Percentiles rank a stretch among this genome's conserved stretches.
phyloP scores from a whole-genome alignment of 2,329 filamentous ascomycete genomes.

The Aspergillus ochraceoroseus region DNA sequence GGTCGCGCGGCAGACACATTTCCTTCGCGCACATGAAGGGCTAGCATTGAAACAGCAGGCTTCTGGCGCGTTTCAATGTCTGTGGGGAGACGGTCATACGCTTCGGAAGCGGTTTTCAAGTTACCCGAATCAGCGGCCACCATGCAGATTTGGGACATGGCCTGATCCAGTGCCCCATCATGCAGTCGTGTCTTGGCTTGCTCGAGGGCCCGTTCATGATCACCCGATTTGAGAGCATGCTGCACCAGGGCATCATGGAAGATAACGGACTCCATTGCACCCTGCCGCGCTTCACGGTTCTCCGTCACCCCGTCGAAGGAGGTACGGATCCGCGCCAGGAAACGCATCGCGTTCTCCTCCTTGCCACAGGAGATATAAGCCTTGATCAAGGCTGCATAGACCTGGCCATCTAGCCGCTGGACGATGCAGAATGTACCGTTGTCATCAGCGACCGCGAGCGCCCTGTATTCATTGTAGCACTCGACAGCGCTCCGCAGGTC shows the following conservation, averaged over 20 bases:
- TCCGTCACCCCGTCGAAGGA: conserved; percentile 47
- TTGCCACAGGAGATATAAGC: conserved; percentile 81
- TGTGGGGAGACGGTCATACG: conserved; percentile 57
- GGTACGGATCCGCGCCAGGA: conserved; percentile 72
- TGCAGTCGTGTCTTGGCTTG: conserved; percentile 61
- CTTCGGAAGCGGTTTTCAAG: conserved; percentile 61
- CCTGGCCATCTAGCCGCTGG: conserved; percentile 70
- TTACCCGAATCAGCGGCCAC: conserved; percentile 75
- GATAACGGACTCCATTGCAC: conserved; percentile 65
- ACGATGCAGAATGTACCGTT: conserved; percentile 63
- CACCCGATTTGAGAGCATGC: conserved; percentile 65
- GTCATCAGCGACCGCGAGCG: conserved; percentile 78
- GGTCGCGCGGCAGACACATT: conserved; percentile 70
- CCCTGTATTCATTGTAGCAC: conserved; percentile 92
- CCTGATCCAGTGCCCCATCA: conserved; percentile 54
- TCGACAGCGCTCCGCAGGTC: conserved; percentile 86
- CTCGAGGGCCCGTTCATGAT: conserved; percentile 67
- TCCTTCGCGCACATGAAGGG: conserved; percentile 77
- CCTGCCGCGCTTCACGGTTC: conserved; percentile 54
- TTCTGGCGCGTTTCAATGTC: conserved; percentile 49
- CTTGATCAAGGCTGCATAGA: conserved; percentile 88
- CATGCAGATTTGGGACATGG: conserved; percentile 69
- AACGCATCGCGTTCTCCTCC: conserved; percentile 73
- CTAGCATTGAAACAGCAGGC: conserved; percentile 74
- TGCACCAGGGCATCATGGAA: conserved; percentile 72